phyloP scores from a whole-genome alignment of 805 yeast genomes.

The Metschnikowia corniflorae region DNA sequence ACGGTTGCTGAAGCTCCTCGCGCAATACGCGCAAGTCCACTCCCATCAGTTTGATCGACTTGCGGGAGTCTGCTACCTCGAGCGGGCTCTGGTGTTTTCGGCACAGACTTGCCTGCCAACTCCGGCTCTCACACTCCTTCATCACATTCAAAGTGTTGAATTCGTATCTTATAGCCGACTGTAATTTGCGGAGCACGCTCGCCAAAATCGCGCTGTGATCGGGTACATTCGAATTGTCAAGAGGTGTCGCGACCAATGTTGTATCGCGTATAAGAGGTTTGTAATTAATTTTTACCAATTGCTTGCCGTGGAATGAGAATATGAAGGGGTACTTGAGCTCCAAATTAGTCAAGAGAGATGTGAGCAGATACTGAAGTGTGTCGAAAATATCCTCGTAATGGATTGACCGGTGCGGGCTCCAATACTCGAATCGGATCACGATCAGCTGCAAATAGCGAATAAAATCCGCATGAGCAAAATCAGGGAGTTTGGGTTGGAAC shows the following conservation, averaged over 20 bases:
- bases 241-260: slow-evolving; percentile 10
- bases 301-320: slow-evolving; percentile 30
- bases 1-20: not conserved
- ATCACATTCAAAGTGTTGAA: slow-evolving; percentile 21
- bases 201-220: slow-evolving; percentile 8
- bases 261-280: slow-evolving; percentile 5
- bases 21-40: slow-evolving; percentile 8
- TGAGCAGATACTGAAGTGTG: slow-evolving; percentile 22
- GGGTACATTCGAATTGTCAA: slow-evolving; percentile 6
- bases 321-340: slow-evolving; percentile 29
- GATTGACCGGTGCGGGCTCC: slow-evolving; percentile 8
- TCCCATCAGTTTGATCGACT: slow-evolving; percentile 6
- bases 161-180: slow-evolving; percentile 16
- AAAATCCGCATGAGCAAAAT: slow-evolving; percentile 7
- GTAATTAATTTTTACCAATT: slow-evolving; percentile 22
- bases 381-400: slow-evolving; percentile 10
- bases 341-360: slow-evolving; percentile 24
- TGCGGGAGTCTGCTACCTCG: not conserved
- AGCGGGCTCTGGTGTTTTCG: not conserved
- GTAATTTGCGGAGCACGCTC: slow-evolving; percentile 15
- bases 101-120: slow-evolving; percentile 8
- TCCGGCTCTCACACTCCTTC: slow-evolving; percentile 16
- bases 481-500: slow-evolving; percentile 12
- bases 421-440: slow-evolving; percentile 7
- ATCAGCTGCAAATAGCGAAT: slow-evolving; percentile 11